These are phyloP conservation scores for Suillus placidus DNA, from an alignment of 768 basidiomycete species.

Conservation along the genomic window DNA sequence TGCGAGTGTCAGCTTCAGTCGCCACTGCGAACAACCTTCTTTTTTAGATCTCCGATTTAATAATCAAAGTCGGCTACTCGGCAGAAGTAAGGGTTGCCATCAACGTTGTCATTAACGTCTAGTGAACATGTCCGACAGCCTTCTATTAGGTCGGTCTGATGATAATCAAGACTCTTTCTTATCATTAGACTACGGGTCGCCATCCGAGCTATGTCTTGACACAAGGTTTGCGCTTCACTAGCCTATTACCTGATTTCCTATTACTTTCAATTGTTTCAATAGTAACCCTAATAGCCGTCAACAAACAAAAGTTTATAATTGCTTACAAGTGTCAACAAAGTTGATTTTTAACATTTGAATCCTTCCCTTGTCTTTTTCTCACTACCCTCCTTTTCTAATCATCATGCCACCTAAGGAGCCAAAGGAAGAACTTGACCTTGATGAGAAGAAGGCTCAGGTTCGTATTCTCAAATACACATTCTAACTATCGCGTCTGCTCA, in stretches of 20 bases:
- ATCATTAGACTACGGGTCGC: background rate
- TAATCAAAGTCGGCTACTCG: conserved; percentile 25
- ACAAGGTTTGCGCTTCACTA: conserved; percentile 3
- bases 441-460: conserved; percentile 35
- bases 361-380: conserved; percentile 38
- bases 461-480: conserved; percentile 9
- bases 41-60: conserved; percentile 31
- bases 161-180: background rate
- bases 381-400: conserved; percentile 20
- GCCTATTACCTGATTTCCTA: conserved; percentile 34
- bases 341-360: conserved; percentile 43
- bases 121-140: background rate
- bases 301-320: conserved; percentile 44
- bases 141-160: background rate
- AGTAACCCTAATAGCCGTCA: conserved; percentile 38
- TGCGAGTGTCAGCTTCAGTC: conserved; percentile 39
- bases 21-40: conserved; percentile 30
- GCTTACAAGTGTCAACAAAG: conserved; percentile 40
- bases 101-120: background rate
- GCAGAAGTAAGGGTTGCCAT: background rate
- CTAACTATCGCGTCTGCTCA: conserved; percentile 14
- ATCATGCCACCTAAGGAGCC: conserved; percentile 29
- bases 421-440: conserved; percentile 31
- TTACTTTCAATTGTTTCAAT: conserved; percentile 38
- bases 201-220: background rate